Evolutionary conservation across 2,329 filamentous ascomycete species (phyloP).

Genomic region (Claviceps capensis): DNA sequence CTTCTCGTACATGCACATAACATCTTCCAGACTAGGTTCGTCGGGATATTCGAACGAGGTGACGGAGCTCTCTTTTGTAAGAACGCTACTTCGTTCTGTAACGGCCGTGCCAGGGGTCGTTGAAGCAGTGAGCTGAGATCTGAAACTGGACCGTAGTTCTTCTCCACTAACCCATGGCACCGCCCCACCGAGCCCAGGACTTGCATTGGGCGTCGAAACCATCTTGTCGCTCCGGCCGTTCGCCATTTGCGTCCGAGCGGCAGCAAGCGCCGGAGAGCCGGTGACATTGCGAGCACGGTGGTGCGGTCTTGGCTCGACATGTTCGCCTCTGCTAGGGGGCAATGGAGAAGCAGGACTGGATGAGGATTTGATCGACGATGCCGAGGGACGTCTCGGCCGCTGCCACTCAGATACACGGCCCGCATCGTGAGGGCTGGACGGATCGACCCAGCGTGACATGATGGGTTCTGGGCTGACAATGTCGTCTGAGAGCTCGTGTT

Average conservation of each 20-base stretch:
- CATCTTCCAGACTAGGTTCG: constrained; percentile 49
- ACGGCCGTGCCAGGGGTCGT: constrained; percentile 45
- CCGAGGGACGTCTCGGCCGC: constrained; percentile 30
- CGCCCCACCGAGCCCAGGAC: constrained; percentile 15
- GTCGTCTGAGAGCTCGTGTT: constrained; percentile 15
- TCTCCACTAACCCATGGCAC: constrained; percentile 37
- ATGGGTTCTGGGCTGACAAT: constrained; percentile 15
- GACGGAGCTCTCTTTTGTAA: constrained; percentile 66
- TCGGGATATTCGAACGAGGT: constrained; percentile 45
- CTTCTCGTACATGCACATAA: constrained; percentile 57
- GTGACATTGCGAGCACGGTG: constrained; percentile 16
- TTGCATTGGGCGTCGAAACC: constrained; percentile 21
- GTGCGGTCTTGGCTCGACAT: constrained; percentile 19
- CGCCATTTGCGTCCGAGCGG: constrained; percentile 16
- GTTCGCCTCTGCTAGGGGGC: constrained; percentile 26
- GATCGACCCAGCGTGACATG: constrained; percentile 14
- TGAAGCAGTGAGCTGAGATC: constrained; percentile 40
- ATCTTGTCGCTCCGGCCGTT: constrained; percentile 21
- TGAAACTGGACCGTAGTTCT: constrained; percentile 40
- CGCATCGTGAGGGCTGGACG: constrained; percentile 11
- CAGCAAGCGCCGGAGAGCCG: constrained; percentile 10
- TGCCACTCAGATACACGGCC: constrained; percentile 26
- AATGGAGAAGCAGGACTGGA: constrained; percentile 32
- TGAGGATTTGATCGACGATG: constrained; percentile 32
- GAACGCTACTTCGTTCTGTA: constrained; percentile 73